Conservation (phyloP, 2,329 filamentous ascomycete genomes). For the Cercospora citrullina region DNA sequence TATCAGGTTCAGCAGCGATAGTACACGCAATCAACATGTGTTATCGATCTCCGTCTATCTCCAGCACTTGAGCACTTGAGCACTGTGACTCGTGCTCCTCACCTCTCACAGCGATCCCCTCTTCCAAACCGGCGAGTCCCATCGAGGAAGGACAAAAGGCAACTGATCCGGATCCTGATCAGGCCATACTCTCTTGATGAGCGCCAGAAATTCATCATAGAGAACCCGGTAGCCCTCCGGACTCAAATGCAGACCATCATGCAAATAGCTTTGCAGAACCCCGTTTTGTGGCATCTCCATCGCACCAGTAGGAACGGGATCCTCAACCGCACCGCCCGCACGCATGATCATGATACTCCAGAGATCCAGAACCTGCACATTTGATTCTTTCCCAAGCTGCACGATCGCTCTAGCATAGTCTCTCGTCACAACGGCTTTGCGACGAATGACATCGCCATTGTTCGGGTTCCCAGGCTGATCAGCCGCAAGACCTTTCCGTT, state of each 20-base stretch:
- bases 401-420: slow-evolving; percentile 66
- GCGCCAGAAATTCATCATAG: slow-evolving; percentile 54
- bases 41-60: too few species aligned
- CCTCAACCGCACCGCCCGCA: slow-evolving; percentile 52
- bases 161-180: slow-evolving; percentile 56
- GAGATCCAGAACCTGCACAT: slow-evolving; percentile 71
- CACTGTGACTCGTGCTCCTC: neutral
- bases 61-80: neutral
- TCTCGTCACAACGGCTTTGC: slow-evolving; percentile 62
- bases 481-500: slow-evolving; percentile 23
- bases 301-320: slow-evolving; percentile 49
- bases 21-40: too few species aligned
- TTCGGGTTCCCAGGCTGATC: slow-evolving; percentile 23
- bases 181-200: slow-evolving; percentile 55
- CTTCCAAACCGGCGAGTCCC: slow-evolving; percentile 43
- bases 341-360: slow-evolving; percentile 75
- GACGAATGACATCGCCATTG: slow-evolving; percentile 35
- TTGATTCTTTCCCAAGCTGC: slow-evolving; percentile 58
- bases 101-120: slow-evolving; percentile 11
- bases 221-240: slow-evolving; percentile 58
- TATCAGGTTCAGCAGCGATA: too few species aligned
- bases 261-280: slow-evolving; percentile 52
- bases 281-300: slow-evolving; percentile 60
- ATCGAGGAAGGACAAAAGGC: slow-evolving; percentile 55
- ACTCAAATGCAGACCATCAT: slow-evolving; percentile 62